Base-by-base conservation (phyloP, 140 eudicot species). In the Flaveria floridana region DNA sequence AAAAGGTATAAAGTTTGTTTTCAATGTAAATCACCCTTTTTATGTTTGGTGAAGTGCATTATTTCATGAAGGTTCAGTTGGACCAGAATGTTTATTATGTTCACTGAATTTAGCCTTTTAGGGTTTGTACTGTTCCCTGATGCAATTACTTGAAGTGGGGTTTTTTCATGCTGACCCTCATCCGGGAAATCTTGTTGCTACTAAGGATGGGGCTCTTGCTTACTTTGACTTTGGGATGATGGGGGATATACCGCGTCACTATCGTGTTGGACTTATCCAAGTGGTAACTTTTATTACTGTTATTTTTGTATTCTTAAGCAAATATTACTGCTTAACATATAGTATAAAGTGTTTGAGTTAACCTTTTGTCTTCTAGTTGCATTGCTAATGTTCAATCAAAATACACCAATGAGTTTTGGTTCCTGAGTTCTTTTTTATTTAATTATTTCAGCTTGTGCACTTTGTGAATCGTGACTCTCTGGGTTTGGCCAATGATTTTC, bases 81-180 rank as follows among this genome's bases (percentile, higher is more conserved):
- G 59, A 76, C 48, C 78, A 16, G 19, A 44, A 37, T 65, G 55
- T 66, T 52, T 72, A 58, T 56, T 73, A 41, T 55, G 58, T 34
- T 51, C 70, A 80, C 79, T 20, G 55, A 53, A 48, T 68, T 42
- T 71, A 30, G 70, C 62, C 50, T 78, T 67, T 65, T 80, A 92
- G 98, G 99, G 99, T 15, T 30, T 93, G 42, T 90, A 90, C 76
- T 88, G 94, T 82, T 94, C 99, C 46, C 71, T 94, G 84, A 88
- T 91, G 84, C 99, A 94, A 76, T 82, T 94, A 83, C 89, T 94
- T 71, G 99, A 90, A 84, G 96, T 88, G 53, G 99, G 99, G 4
- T 90, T 88, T 74, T 94, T 90, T 77, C 99, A 94, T 82, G 99
- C 99, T 48, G 99, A 94, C 76, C 99, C 99, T 69, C 99, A 94